phyloP scores from a whole-genome alignment of 257 asterid species.

The Nicotiana otophora region DNA sequence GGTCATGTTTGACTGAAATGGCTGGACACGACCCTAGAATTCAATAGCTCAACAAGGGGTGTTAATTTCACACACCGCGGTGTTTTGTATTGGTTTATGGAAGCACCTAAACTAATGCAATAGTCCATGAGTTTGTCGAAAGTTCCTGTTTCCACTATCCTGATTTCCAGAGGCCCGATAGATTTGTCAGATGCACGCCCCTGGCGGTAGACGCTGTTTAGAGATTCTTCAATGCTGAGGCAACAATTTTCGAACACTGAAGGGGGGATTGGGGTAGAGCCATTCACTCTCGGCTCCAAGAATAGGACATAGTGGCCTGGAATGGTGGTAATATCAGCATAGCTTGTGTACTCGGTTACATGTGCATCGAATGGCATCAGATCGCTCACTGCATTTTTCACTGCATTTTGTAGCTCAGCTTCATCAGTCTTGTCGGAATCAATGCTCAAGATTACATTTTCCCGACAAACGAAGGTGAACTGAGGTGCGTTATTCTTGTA shows the following conservation, averaged over 20 bases:
- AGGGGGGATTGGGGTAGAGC: slow-evolving; percentile 51
- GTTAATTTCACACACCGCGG: slow-evolving; percentile 76
- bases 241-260: slow-evolving; percentile 77
- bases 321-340: slow-evolving; percentile 48
- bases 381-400: slow-evolving; percentile 46
- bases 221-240: slow-evolving; percentile 23
- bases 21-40: slow-evolving; percentile 40
- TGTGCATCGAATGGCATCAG: slow-evolving; percentile 51
- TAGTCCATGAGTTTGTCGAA: slow-evolving; percentile 90
- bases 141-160: slow-evolving; percentile 28
- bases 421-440: slow-evolving; percentile 75
- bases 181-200: slow-evolving; percentile 56
- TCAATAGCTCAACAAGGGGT: slow-evolving; percentile 68
- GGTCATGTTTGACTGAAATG: slow-evolving; percentile 81
- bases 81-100: slow-evolving; percentile 22
- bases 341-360: slow-evolving; percentile 72
- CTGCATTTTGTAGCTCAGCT: slow-evolving; percentile 80
- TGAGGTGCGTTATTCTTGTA: neutral
- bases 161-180: slow-evolving; percentile 73
- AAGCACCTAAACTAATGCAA: slow-evolving; percentile 72
- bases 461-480: neutral
- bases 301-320: slow-evolving; percentile 69
- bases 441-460: neutral
- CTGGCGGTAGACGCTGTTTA: slow-evolving; percentile 69
- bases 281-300: slow-evolving; percentile 8